These are phyloP conservation scores for Gryganskiella cystojenkinii DNA, from an alignment of 192 early-diverging fungal genomes.

Conservation along the genomic window DNA sequence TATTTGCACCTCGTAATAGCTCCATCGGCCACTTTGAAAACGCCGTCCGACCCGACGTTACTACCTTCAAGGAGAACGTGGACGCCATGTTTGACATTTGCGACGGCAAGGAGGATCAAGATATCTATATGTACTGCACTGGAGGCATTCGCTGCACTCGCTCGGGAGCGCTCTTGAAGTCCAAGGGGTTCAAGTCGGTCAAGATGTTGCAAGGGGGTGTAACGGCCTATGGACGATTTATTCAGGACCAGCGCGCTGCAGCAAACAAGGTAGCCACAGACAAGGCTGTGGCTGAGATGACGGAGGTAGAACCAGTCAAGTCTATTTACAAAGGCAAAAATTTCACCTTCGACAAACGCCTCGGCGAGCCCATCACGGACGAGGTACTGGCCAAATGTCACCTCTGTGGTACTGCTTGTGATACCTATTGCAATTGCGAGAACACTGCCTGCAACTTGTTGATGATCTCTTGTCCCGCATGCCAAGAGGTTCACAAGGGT, in stretches of 20 bases:
- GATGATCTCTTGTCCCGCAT: conserved; percentile 74
- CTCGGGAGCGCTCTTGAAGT: conserved; percentile 79
- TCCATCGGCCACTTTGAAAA: conserved; percentile 78
- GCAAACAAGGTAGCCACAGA: not conserved
- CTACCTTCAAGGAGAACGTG: conserved; percentile 79
- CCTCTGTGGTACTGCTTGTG: conserved; percentile 73
- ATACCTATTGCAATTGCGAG: conserved; percentile 75
- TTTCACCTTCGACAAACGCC: conserved; percentile 84
- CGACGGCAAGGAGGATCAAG: conserved; percentile 61
- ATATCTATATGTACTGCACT: conserved; percentile 87
- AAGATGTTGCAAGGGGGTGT: conserved; percentile 79
- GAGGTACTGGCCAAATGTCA: conserved; percentile 76
- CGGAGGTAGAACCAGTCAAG: conserved; percentile 3
- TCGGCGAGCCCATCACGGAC: conserved; percentile 76
- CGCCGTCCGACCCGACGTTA: conserved; percentile 74
- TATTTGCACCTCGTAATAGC: conserved; percentile 20
- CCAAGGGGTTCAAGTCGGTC: conserved; percentile 71
- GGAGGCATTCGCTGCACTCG: conserved; percentile 86
- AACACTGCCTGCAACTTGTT: conserved; percentile 79
- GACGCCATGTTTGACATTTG: conserved; percentile 71
- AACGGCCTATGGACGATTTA: conserved; percentile 77
- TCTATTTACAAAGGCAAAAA: conserved; percentile 82
- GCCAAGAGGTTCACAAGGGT: conserved; percentile 55
- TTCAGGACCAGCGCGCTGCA: conserved; percentile 49
- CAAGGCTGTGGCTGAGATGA: conserved; percentile 1